Evolutionary conservation across 2,329 filamentous ascomycete genomes (phyloP), one percentile per base, ranked within the genome.

Genomic region (Sporothrix inflata): DNA sequence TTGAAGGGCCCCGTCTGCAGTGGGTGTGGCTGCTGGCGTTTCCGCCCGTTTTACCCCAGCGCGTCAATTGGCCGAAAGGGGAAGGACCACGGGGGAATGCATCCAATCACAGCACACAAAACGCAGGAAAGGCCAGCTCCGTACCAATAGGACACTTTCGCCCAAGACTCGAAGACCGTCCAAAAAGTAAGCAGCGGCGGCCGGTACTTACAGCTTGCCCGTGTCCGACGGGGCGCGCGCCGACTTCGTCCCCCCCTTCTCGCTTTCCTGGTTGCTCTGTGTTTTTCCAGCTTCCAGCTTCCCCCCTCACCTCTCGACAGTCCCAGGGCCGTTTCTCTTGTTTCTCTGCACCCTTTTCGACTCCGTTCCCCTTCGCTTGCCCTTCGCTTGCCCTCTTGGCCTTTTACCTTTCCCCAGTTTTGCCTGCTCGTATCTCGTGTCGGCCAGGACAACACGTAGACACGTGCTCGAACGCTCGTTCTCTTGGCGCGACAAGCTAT

Each of bases 151-250:
- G 61, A 27, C 21, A 5, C n/a, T 14, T 24, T 49, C 9, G 16
- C 3, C n/a, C 30, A 30, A 55, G 45, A n/a, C 8, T 24, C 16
- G 34, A 69, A 47, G 51, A 12, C 60, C 60, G 34, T 42, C 16
- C 49, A 30, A 69, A 60, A 69, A 57, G 51, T 69, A 57, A 69
- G 67, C 67, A 69, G 34, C 49, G 45, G 49, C 49, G 30, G 27
- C 38, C 67, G 67, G 67, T 45, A n/a, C 49, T 60, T 57, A 60
- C 30, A 69, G 24, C 67, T 69, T 45, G 67, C 49, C 67, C 67
- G 67, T 69, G 67, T 69, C 67, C 49, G 67, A 69, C 49, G 49
- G 49, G 9, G n/a, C 49, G 34, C 49, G n/a, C 14, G 49, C 21
- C 47, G 47, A 51, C 19, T 69, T 51, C 27, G 16, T 55, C 12